Evolutionary conservation across 192 early-diverging fungal genomes (phyloP).

Genomic region (Obelidium mucronatum): DNA sequence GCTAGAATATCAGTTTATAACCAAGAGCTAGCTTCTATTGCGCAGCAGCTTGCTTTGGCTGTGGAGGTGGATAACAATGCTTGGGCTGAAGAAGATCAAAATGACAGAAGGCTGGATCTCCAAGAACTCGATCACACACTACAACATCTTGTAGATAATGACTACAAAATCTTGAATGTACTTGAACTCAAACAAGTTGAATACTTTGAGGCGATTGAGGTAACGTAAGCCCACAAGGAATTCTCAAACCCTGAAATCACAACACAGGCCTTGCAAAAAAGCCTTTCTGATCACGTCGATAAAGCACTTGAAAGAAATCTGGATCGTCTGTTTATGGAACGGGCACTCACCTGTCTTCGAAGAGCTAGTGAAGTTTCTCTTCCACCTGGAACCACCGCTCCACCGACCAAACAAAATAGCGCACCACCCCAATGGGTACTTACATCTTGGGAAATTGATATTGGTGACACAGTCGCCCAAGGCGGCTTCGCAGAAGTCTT

Average conservation of each 20-base stretch:
- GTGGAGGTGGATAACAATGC: constrained; percentile 19
- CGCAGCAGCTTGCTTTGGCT: constrained; percentile 6
- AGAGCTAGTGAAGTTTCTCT: constrained; percentile 27
- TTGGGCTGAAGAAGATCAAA: constrained; percentile 42
- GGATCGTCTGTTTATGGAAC: constrained; percentile 40
- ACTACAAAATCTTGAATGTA: constrained; percentile 43
- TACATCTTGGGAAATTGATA: constrained; percentile 47
- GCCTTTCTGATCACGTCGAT: constrained; percentile 25
- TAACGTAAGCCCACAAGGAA: background rate
- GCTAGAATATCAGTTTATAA: constrained; percentile 16
- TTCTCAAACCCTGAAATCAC: background rate
- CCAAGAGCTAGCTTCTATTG: constrained; percentile 28
- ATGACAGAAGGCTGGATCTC: constrained; percentile 38
- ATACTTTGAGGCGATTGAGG: constrained; percentile 46
- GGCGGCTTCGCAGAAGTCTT: constrained; percentile 50
- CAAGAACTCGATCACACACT: constrained; percentile 37
- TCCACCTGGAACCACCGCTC: background rate
- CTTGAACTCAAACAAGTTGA: constrained; percentile 39
- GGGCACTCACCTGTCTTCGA: constrained; percentile 27
- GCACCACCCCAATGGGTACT: constrained; percentile 41
- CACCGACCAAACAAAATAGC: too few species aligned
- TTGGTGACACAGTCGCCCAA: constrained; percentile 37
- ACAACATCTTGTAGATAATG: constrained; percentile 43
- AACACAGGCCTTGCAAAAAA: constrained; percentile 37
- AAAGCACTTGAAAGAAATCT: constrained; percentile 20